Percentiles rank a stretch among this genome's conserved stretches.
Evolutionary conservation across 176 grass and related monocot species (phyloP).

Genomic region (Ensete glaucum): DNA sequence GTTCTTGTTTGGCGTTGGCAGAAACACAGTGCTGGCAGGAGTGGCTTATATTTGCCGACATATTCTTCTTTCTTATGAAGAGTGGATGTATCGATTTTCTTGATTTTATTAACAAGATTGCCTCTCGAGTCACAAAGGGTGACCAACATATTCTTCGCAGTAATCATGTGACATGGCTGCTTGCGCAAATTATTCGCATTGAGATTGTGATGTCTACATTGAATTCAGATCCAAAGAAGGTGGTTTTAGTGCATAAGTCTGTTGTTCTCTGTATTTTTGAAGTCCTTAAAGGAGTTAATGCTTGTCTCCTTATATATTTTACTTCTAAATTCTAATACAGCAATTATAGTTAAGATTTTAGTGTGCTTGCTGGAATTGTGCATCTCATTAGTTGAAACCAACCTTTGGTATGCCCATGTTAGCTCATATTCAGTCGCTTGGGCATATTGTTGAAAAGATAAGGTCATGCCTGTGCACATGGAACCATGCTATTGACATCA

Average conservation of each 20-base stretch:
- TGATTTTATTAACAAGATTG: slow-evolving; percentile 91
- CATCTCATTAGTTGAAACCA: not conserved
- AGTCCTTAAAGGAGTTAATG: not conserved
- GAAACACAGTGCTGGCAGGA: slow-evolving; percentile 91
- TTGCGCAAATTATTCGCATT: slow-evolving; percentile 90
- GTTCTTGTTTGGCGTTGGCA: slow-evolving; percentile 39
- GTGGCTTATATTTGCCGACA: slow-evolving; percentile 93
- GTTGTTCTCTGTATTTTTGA: not conserved
- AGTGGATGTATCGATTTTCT: slow-evolving; percentile 97
- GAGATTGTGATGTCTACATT: slow-evolving; percentile 84
- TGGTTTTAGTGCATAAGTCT: slow-evolving; percentile 15
- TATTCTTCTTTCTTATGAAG: slow-evolving; percentile 99
- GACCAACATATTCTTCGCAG: slow-evolving; percentile 81
- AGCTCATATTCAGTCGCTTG: not conserved
- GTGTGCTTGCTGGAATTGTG: too few species aligned
- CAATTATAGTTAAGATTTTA: not conserved
- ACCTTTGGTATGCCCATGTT: too few species aligned
- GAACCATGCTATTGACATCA: not conserved
- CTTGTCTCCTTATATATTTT: not conserved
- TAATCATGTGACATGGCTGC: slow-evolving; percentile 96
- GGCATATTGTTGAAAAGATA: not conserved
- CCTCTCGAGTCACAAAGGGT: slow-evolving; percentile 54
- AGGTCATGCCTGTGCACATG: not conserved
- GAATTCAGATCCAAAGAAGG: slow-evolving; percentile 83
- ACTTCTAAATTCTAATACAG: not conserved